These are phyloP conservation scores for Aspergillus coremiiformis DNA, from an alignment of 495 filamentous ascomycete species.

Conservation along the genomic window DNA sequence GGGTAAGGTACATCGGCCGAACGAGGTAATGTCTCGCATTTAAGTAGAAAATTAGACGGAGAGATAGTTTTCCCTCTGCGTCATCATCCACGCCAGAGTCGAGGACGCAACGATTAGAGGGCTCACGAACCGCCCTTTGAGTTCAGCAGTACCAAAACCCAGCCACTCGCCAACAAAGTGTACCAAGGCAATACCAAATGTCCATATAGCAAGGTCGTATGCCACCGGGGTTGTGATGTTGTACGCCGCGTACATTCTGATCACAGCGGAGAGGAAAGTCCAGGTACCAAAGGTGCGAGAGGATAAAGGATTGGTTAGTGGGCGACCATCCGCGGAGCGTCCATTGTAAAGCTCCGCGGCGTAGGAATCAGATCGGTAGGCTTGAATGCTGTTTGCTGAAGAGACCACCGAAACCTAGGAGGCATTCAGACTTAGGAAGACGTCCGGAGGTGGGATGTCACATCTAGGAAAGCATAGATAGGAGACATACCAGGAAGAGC, in stretches of 20 bases:
- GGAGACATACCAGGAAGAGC: slow-evolving; percentile 51
- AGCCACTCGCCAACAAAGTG: slow-evolving; percentile 83
- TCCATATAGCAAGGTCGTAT: slow-evolving; percentile 74
- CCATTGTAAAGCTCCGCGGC: slow-evolving; percentile 68
- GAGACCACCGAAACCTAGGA: slow-evolving; percentile 66
- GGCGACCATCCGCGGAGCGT: slow-evolving; percentile 38
- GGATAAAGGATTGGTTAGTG: slow-evolving; percentile 52
- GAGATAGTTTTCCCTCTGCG: slow-evolving; percentile 45
- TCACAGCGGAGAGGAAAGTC: slow-evolving; percentile 67
- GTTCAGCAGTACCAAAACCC: slow-evolving; percentile 61
- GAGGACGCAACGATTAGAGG: slow-evolving; percentile 65
- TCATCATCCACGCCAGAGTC: slow-evolving; percentile 74
- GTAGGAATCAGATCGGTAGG: slow-evolving; percentile 65
- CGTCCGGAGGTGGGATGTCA: not conserved
- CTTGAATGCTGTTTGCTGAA: slow-evolving; percentile 72
- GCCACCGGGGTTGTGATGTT: slow-evolving; percentile 60
- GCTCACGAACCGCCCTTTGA: slow-evolving; percentile 59
- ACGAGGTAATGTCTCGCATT: not conserved
- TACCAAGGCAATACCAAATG: slow-evolving; percentile 66
- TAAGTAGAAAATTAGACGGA: slow-evolving; percentile 3
- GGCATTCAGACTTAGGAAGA: not conserved
- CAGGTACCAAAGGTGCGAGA: slow-evolving; percentile 87
- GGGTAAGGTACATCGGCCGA: too few species aligned
- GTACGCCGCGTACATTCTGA: slow-evolving; percentile 82
- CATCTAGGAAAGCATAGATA: not conserved